A percentile compares a stretch with the other conserved stretches of the same genome.
Evolutionary conservation across 1,139 yeast genomes (phyloP).

Genomic region (Ashbya aceris): DNA sequence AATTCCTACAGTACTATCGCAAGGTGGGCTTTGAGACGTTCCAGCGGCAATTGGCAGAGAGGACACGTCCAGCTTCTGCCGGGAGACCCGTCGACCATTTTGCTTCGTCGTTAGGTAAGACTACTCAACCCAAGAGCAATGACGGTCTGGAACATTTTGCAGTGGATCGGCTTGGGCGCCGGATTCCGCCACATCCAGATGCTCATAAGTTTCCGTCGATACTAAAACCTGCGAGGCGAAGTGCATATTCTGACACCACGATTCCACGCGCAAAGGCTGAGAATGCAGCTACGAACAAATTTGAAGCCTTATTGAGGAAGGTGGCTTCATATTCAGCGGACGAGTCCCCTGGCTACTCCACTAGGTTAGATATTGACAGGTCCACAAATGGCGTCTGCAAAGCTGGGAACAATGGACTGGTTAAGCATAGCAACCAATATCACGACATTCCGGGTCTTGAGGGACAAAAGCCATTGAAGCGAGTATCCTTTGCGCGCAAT

Average conservation of each 20-base stretch:
- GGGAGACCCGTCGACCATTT: too few relatives aligned
- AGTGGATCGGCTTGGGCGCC: too few relatives aligned
- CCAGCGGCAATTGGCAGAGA: conserved; percentile 9
- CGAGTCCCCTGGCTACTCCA: not conserved
- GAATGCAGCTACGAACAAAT: conserved; percentile 18
- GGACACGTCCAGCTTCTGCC: too few relatives aligned
- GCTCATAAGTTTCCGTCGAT: conserved; percentile 43
- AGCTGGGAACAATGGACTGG: not conserved
- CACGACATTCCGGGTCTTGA: conserved; percentile 33
- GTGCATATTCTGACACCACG: conserved; percentile 21
- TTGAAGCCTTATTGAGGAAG: conserved; percentile 27
- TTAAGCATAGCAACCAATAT: not conserved
- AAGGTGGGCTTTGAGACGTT: conserved; percentile 31
- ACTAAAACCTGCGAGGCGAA: conserved; percentile 23
- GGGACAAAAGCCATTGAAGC: conserved; percentile 41
- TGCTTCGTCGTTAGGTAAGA: too few relatives aligned
- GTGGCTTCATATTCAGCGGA: conserved; percentile 24
- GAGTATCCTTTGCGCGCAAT: conserved; percentile 65
- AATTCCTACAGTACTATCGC: conserved; percentile 45
- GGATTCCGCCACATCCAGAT: conserved; percentile 40
- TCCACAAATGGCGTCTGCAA: not conserved
- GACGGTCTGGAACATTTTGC: too few relatives aligned
- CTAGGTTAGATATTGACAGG: not conserved
- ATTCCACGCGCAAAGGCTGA: conserved; percentile 8
- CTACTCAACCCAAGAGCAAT: too few relatives aligned